Conservation (phyloP, 2,329 filamentous ascomycete species). For the Colletotrichum simmondsii region DNA sequence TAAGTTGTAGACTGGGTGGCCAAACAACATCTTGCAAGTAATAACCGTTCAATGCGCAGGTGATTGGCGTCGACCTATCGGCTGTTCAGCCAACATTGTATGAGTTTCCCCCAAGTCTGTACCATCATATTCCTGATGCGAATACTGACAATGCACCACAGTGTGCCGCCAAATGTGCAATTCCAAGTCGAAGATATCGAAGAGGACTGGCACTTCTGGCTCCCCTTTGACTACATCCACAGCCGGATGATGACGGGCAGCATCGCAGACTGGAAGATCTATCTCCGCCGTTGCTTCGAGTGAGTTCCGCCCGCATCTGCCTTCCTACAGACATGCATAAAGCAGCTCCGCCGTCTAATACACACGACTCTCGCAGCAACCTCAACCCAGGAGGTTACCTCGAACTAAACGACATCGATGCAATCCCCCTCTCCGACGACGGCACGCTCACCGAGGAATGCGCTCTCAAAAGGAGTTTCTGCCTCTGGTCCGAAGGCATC, state of each 20-base stretch:
- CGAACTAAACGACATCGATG: conserved; percentile 54
- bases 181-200: conserved; percentile 57
- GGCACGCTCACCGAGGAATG: not conserved
- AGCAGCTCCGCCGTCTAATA: not conserved
- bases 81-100: conserved; percentile 63
- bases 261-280: conserved; percentile 35
- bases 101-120: too few relatives aligned
- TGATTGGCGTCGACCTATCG: conserved; percentile 65
- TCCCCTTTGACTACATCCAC: conserved; percentile 42
- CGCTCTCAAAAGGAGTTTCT: not conserved
- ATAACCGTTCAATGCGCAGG: conserved; percentile 44
- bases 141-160: not conserved
- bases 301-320: not conserved
- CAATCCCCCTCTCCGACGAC: conserved; percentile 40
- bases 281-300: conserved; percentile 32
- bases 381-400: conserved; percentile 55
- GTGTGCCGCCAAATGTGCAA: conserved; percentile 60
- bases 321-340: too few relatives aligned
- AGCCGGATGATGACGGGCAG: conserved; percentile 35
- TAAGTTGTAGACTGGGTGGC: too few relatives aligned
- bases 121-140: not conserved
- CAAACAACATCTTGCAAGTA: too few relatives aligned
- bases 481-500: not conserved
- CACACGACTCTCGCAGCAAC: conserved; percentile 17
- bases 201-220: conserved; percentile 48